Evolutionary conservation across 164 flowering plant species (phyloP), one percentile per base, ranked within the genome.

Genomic region (Umbellularia californica): DNA sequence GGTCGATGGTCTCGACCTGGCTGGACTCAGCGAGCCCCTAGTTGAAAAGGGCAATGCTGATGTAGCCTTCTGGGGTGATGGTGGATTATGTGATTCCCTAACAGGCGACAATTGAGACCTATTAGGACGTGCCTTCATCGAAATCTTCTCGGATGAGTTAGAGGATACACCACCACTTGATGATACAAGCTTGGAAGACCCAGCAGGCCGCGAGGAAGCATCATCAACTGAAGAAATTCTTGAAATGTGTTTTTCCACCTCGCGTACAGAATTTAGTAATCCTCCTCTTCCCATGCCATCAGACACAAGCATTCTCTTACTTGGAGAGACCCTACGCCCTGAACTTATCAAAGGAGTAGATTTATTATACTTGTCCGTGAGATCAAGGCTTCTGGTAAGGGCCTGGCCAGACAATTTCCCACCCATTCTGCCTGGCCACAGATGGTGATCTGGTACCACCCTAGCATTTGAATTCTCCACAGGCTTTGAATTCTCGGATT

Each of bases 401-500:
- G 83, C 22, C 82, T 68, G 78, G 24, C 86, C 74, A 65, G 92
- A 78, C 20, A 84, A 25, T 77, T 82, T 92, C 65, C 89, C 92
- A 47, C 89, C 85, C 22, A 79, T 79, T 84, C 90, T 86, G 72
- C 90, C 85, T 41, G 94, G 93, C 95, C 97, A 88, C 30, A 92
- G 83, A 77, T 88, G 96, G 79, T 91, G 97, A 84, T 92, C 94
- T 33, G 35, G 35, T 30, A 90, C 79, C 77, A 86, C 58, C 52
- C 90, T 83, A 24, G 84, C 14, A 82, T 84, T 88, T 52, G 85
- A 73, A 75, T 87, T 80, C 73, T 90, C 94, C 72, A 85, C 75
- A 5, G 99, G 97, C 78, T 85, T 91, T 19, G 94, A 87, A 86
- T 93, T 95, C 84, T 93, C 98, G 0, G 87, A 85, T 67, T 88